Conservation (phyloP, 305 asterid species). For the Fraxinus paxiana region DNA sequence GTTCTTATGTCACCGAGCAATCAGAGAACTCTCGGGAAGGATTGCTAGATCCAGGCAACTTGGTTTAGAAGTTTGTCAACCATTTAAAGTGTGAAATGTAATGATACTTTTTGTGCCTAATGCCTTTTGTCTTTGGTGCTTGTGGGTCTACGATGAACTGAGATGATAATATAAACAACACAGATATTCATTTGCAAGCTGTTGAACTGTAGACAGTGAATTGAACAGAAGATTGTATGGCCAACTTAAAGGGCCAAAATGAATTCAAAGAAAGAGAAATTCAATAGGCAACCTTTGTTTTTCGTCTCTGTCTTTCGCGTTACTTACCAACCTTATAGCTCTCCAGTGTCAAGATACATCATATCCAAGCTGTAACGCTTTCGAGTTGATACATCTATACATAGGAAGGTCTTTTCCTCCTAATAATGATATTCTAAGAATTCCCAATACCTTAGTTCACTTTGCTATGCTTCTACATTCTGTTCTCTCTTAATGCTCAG, state of each 20-base stretch:
- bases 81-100: background rate
- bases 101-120: background rate
- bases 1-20: background rate
- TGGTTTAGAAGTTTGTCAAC: slow-evolving; percentile 18
- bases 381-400: background rate
- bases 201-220: background rate
- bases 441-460: background rate
- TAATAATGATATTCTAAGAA: no score
- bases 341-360: background rate
- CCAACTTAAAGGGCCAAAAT: background rate
- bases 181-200: background rate
- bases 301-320: background rate
- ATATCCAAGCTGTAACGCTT: background rate
- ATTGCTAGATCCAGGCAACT: slow-evolving; percentile 22
- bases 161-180: background rate
- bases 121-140: background rate
- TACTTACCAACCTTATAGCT: background rate
- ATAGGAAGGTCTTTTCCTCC: background rate
- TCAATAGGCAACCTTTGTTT: background rate
- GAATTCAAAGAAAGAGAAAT: background rate
- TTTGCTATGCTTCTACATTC: background rate
- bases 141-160: background rate
- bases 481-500: background rate
- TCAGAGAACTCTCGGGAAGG: slow-evolving; percentile 26
- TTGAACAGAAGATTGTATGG: background rate